phyloP scores from a whole-genome alignment of 208 protist species.

The Sergeia podlipaevii region DNA sequence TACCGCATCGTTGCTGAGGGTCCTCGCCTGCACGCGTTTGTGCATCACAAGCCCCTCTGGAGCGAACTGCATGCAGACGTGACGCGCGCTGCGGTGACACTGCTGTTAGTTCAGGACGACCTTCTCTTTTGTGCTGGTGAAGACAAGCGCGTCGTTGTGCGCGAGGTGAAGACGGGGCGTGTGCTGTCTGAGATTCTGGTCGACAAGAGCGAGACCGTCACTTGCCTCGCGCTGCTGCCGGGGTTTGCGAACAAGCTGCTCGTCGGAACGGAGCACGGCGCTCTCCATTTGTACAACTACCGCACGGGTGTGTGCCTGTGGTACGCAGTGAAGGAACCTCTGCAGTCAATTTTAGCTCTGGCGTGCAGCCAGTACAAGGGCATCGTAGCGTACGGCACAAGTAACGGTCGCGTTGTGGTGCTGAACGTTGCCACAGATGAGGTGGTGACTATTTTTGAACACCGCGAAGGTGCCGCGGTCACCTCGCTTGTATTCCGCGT shows the following conservation, averaged over 20 bases:
- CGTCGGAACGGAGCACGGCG: constrained; percentile 65
- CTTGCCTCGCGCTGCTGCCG: constrained; percentile 32
- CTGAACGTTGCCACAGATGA: constrained; percentile 63
- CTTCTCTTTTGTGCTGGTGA: constrained; percentile 73
- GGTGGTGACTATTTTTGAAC: constrained; percentile 67
- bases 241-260: constrained; percentile 89
- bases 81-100: constrained; percentile 39
- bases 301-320: constrained; percentile 69
- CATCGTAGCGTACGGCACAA: constrained; percentile 83
- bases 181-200: constrained; percentile 64
- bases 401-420: constrained; percentile 55
- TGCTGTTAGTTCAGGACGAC: constrained; percentile 72
- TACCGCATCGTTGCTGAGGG: constrained; percentile 80
- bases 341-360: constrained; percentile 35
- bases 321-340: constrained; percentile 23
- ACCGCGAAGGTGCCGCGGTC: constrained; percentile 53
- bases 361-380: constrained; percentile 75
- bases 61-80: constrained; percentile 40
- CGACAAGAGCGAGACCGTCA: constrained; percentile 54
- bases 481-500: constrained; percentile 79
- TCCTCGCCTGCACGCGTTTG: constrained; percentile 62
- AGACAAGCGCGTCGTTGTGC: constrained; percentile 72
- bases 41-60: constrained; percentile 85
- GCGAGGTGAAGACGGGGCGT: constrained; percentile 55
- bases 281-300: constrained; percentile 88